These are phyloP conservation scores for Colletotrichum lupini DNA, from an alignment of 2,329 filamentous ascomycete genomes.

Conservation along the genomic window DNA sequence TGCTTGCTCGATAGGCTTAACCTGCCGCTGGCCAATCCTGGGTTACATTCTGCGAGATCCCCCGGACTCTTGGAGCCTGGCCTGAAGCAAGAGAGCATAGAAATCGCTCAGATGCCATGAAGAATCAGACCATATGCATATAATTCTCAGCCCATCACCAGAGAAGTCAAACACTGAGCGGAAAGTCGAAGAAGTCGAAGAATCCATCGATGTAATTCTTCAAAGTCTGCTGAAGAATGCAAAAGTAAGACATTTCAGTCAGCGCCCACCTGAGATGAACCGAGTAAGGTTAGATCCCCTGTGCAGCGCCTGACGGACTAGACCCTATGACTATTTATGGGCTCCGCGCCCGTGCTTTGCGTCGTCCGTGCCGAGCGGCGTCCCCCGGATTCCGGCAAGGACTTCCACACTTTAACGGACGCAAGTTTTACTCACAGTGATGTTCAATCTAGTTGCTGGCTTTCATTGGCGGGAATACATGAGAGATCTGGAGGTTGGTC, in stretches of 20 bases:
- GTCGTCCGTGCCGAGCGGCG: not conserved
- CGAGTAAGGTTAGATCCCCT: conserved; percentile 11
- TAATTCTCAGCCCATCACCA: not conserved
- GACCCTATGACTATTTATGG: not conserved
- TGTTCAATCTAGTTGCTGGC: not conserved
- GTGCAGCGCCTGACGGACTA: not conserved
- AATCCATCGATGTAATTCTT: not conserved
- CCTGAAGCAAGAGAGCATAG: conserved; percentile 20
- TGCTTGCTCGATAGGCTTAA: conserved; percentile 20
- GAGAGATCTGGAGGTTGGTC: not conserved
- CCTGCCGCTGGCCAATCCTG: not conserved
- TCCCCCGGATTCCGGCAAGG: not conserved
- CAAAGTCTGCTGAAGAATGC: not conserved
- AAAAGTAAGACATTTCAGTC: not conserved
- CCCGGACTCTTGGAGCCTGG: not conserved
- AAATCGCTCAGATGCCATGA: not conserved
- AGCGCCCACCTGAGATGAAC: not conserved
- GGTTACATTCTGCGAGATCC: not conserved
- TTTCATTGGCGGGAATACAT: not conserved
- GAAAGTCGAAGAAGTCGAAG: not conserved
- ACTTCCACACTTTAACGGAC: not conserved
- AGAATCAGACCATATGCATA: conserved; percentile 9
- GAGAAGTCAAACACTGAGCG: not conserved
- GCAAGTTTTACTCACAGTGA: not conserved
- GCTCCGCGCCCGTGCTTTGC: not conserved